Conservation (phyloP, 2,329 filamentous ascomycete genomes). For the Botrytis elliptica region DNA sequence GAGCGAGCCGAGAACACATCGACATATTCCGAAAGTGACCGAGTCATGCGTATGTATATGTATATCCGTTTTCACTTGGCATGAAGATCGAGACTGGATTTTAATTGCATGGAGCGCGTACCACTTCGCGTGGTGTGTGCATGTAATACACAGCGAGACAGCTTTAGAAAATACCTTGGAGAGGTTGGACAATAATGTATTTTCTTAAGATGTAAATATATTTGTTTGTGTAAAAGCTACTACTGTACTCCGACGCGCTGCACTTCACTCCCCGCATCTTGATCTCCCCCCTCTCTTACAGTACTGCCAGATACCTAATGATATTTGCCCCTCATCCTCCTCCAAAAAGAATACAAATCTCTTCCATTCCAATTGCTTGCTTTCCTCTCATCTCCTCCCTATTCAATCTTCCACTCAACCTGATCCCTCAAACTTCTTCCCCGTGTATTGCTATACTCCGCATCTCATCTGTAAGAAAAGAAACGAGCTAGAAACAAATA, state of each 20-base stretch:
- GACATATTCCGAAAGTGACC: not conserved
- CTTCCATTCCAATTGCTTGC: not conserved
- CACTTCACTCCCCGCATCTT: not conserved
- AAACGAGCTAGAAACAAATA: conserved; percentile 11
- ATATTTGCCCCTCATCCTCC: not conserved
- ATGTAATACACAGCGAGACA: not conserved
- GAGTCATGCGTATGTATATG: not conserved
- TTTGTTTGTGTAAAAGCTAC: not conserved
- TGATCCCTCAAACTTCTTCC: not conserved
- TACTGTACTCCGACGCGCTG: not conserved
- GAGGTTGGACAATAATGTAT: not conserved
- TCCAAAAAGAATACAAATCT: not conserved
- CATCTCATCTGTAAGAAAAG: not conserved
- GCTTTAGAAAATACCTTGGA: not conserved
- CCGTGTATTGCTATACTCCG: conserved; percentile 1
- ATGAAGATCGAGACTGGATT: not conserved
- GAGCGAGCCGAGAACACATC: not conserved
- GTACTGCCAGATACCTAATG: not conserved
- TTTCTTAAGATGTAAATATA: not conserved
- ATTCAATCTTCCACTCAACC: not conserved
- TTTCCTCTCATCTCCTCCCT: not conserved
- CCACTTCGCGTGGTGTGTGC: not conserved
- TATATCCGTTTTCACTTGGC: conserved; percentile 5
- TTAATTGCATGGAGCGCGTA: not conserved
- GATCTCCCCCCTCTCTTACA: too few species aligned